phyloP scores from a whole-genome alignment of 1,284 basidiomycete genomes.

The Microbotryomycetes sp. region DNA sequence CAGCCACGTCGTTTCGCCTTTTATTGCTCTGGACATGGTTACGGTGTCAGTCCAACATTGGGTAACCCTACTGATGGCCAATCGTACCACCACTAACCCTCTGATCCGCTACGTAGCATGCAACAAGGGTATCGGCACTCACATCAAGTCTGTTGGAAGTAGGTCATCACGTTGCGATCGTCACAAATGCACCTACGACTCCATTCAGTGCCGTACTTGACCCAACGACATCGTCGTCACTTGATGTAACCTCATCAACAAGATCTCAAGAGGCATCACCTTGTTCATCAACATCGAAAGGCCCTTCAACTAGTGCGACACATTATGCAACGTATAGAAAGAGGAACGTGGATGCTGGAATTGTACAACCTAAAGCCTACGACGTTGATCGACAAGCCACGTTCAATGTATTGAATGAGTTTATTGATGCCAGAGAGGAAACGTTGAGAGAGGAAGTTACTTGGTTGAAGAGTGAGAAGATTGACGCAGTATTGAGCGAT shows the following conservation, averaged over 20 bases:
- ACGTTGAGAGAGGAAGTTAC: slow-evolving; percentile 53
- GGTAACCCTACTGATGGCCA: neutral
- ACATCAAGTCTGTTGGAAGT: slow-evolving; percentile 31
- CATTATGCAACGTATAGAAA: slow-evolving; percentile 31
- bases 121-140: slow-evolving; percentile 37
- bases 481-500: slow-evolving; percentile 63
- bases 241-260: too few relatives aligned
- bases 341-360: slow-evolving; percentile 36
- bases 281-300: neutral
- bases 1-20: slow-evolving; percentile 13
- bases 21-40: slow-evolving; percentile 26
- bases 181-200: slow-evolving; percentile 36
- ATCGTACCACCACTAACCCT: neutral
- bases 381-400: slow-evolving; percentile 62
- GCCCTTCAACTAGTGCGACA: neutral
- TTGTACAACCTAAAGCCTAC: slow-evolving; percentile 40
- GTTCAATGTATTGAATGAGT: slow-evolving; percentile 55
- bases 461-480: slow-evolving; percentile 54
- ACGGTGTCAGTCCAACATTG: slow-evolving; percentile 14
- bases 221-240: neutral
- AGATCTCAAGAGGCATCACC: too few relatives aligned
- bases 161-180: slow-evolving; percentile 35
- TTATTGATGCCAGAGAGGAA: slow-evolving; percentile 53
- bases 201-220: slow-evolving; percentile 34
- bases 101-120: slow-evolving; percentile 21